These are phyloP conservation scores for Paramecium bursaria DNA, from an alignment of 73 alveolate species.

Conservation along the genomic window DNA sequence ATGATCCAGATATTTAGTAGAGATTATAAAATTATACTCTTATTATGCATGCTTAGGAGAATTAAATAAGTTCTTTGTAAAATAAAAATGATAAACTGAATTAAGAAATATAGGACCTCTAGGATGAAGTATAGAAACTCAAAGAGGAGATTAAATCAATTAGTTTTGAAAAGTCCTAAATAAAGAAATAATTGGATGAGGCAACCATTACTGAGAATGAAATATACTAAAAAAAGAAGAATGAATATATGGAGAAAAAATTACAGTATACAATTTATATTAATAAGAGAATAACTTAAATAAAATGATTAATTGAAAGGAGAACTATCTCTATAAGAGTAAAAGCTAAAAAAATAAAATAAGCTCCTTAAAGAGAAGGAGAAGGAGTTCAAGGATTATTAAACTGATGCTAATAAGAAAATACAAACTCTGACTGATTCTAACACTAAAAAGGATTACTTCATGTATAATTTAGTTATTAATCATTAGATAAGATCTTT, in stretches of 20 bases:
- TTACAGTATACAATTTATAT: background rate
- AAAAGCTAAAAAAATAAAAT: slow-evolving; percentile 1
- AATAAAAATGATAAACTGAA: slow-evolving; percentile 31
- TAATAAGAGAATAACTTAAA: background rate
- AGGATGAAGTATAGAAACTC: slow-evolving; percentile 2
- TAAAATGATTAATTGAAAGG: slow-evolving; percentile 32
- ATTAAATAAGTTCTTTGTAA: background rate
- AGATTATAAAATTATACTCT: slow-evolving; percentile 9
- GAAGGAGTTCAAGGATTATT: background rate
- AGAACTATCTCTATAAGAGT: slow-evolving; percentile 15
- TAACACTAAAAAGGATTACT: background rate
- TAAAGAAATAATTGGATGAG: slow-evolving; percentile 40
- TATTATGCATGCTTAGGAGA: slow-evolving; percentile 8
- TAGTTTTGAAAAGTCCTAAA: slow-evolving; percentile 26
- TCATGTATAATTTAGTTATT: background rate
- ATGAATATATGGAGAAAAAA: slow-evolving; percentile 43
- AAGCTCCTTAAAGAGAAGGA: slow-evolving; percentile 17
- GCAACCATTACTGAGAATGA: slow-evolving; percentile 36
- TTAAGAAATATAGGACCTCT: background rate
- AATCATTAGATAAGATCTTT: slow-evolving; percentile 6
- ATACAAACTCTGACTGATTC: background rate
- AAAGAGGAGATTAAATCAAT: slow-evolving; percentile 9
- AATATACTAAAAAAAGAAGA: slow-evolving; percentile 30
- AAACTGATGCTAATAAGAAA: background rate
- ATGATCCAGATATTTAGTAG: slow-evolving; percentile 29